These are phyloP conservation scores for Volvox carteri DNA, from an alignment of 163 green algal genomes.

Conservation along the genomic window DNA sequence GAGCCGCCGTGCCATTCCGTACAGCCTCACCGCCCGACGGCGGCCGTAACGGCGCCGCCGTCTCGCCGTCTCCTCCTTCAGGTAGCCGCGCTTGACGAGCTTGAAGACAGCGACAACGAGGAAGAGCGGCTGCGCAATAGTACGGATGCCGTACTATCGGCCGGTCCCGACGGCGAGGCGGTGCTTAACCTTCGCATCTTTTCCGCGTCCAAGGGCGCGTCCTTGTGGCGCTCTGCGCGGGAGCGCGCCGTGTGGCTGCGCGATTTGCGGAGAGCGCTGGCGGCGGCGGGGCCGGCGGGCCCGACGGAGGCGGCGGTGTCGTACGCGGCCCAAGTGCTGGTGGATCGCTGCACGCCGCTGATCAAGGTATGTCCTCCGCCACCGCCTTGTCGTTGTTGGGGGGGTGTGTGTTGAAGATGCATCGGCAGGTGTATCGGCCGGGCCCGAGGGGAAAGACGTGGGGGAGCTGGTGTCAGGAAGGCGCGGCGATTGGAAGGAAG, in stretches of 20 bases:
- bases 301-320: conserved; percentile 30
- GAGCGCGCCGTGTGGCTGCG: conserved; percentile 52
- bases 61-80: conserved; percentile 16
- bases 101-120: conserved; percentile 55
- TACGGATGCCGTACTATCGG: neutral
- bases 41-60: neutral
- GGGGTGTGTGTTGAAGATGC: too few relatives aligned
- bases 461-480: too few relatives aligned
- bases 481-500: too few relatives aligned
- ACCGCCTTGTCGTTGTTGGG: too few relatives aligned
- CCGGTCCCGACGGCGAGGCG: conserved; percentile 24
- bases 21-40: neutral
- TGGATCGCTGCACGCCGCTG: conserved; percentile 38
- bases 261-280: conserved; percentile 27
- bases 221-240: conserved; percentile 37
- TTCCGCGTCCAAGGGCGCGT: conserved; percentile 21
- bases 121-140: conserved; percentile 42
- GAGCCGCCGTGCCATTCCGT: too few relatives aligned
- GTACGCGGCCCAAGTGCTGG: conserved; percentile 8
- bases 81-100: conserved; percentile 27
- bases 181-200: conserved; percentile 12
- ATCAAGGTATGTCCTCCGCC: conserved; percentile 48
- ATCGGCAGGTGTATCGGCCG: too few relatives aligned
- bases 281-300: neutral
- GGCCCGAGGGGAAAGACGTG: too few relatives aligned